Base-by-base conservation (phyloP, 306 rosid genomes). In the Quercus alba region DNA sequence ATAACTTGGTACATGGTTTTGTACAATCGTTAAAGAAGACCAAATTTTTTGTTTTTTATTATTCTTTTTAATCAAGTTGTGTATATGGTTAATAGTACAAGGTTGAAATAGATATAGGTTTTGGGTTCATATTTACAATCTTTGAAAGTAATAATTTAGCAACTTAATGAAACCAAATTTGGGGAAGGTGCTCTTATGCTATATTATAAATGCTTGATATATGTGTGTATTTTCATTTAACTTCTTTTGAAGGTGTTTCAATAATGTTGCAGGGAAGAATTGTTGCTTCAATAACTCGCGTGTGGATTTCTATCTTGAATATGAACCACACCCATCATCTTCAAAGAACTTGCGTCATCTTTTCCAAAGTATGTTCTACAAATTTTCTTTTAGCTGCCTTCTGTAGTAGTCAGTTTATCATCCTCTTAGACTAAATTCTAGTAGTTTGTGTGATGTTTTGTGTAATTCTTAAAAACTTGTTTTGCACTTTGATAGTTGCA, bases 261-360 rank as follows among this genome's bases (percentile, higher is more conserved):
- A 26, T 90, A 57, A 83, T 82, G 75, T 80, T 88, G 21, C 94
- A 93, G 98, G 99, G 75, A 83, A 86, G 79, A 95, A 93, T 81
- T 95, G 98, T 78, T 95, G 96, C 96, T 86, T 95, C 81, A 95
- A 95, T 78, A 86, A 87, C 72, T 93, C 99, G 3, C 94, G 95
- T 1, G 91, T 93, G 89, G 94, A 84, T 71, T 85, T 81, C 78
- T 93, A 90, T 82, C 94, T 95, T 55, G 86, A 88, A 23, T 90
- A 86, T 82, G 99, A 90, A 83, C 99, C 98, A 30, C 97, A 95
- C 64, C 90, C 99, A 2, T 87, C 99, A 35, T 93, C 99, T 35
- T 70, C 97, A 81, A 95, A 95, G 86, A 95, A 95, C 83, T 72
- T 95, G 87, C 81, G 58, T 82, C 97, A 95, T 84, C 95, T 95